Base-by-base conservation (phyloP, 305 asterid species). In the Fraxinus sp. region DNA sequence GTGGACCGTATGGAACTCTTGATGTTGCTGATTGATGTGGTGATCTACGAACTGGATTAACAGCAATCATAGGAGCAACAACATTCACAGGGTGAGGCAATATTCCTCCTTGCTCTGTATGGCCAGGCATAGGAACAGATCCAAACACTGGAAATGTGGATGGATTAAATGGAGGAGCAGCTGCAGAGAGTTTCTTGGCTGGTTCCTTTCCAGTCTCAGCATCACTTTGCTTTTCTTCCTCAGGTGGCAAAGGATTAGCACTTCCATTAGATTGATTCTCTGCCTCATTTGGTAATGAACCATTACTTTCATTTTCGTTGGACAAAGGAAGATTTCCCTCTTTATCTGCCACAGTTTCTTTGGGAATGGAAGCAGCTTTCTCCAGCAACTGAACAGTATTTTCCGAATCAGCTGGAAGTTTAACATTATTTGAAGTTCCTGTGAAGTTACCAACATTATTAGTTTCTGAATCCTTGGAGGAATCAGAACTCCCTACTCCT, bases 1-100 rank as follows among this genome's bases (percentile, higher is more conserved):
- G 94, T 39, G 98, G 98, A 35, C 98, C 98, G 76, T 95, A 93
- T 1, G 97, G 98, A 81, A 95, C 97, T 84, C 98, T 91, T 44
- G 94, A 92, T 22, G 98, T 90, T 75, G 97, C 97, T 13, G 98
- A 95, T 71, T 91, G 98, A 80, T 94, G 97, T 1, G 95, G 94
- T 5, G 97, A 91, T 83, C 98, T 89, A 70, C 98, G 94, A 79
- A 85, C 91, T 79, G 97, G 95, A 87, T 79, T 92, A 79, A 90
- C 89, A 1, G 94, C 86, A 16, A 90, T 84, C 83, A 95, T 74
- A 0, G 98, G 94, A 35, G 93, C 88, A 36, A 94, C 88, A 36
- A 94, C 88, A 84, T 86, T 91, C 73, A 86, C 89, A 39, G 95
- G 98, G 37, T 97, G 92, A 7, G 97, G 98, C 82, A 94, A 85